A percentile compares a stretch with the other conserved stretches of the same genome.
Evolutionary conservation across 441 rosid genomes (phyloP).

Genomic region (Monsonia emarginata): DNA sequence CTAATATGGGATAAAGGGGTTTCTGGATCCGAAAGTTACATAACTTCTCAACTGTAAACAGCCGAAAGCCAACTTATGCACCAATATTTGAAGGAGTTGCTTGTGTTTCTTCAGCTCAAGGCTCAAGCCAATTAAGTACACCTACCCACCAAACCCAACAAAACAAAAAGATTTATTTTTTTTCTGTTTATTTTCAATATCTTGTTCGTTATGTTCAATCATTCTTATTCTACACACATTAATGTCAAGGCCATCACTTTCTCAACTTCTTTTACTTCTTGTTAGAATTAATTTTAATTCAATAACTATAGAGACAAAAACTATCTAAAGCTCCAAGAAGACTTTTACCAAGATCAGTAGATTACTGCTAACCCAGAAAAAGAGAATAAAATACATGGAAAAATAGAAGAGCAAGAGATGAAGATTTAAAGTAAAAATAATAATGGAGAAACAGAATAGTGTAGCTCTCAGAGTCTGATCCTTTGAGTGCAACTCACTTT

Average conservation of each 20-base stretch:
- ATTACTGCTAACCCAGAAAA: not conserved
- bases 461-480: not conserved
- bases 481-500: conserved; percentile 38
- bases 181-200: not conserved
- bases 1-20: conserved; percentile 20
- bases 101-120: conserved; percentile 29
- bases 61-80: conserved; percentile 27
- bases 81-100: conserved; percentile 22
- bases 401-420: not conserved
- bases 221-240: conserved; percentile 9
- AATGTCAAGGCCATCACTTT: conserved; percentile 13
- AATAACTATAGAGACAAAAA: no score
- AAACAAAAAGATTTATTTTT: conserved; percentile 10
- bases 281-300: not conserved
- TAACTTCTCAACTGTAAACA: conserved; percentile 31
- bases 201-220: conserved; percentile 6
- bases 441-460: conserved; percentile 1
- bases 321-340: no score
- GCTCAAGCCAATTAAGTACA: conserved; percentile 12
- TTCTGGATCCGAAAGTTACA: conserved; percentile 32
- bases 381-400: not conserved
- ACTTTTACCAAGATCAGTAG: no score
- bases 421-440: conserved; percentile 11
- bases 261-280: conserved; percentile 11
- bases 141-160: conserved; percentile 29